Conservation (phyloP, 768 basidiomycete genomes). For the Agrocybe praecox region DNA sequence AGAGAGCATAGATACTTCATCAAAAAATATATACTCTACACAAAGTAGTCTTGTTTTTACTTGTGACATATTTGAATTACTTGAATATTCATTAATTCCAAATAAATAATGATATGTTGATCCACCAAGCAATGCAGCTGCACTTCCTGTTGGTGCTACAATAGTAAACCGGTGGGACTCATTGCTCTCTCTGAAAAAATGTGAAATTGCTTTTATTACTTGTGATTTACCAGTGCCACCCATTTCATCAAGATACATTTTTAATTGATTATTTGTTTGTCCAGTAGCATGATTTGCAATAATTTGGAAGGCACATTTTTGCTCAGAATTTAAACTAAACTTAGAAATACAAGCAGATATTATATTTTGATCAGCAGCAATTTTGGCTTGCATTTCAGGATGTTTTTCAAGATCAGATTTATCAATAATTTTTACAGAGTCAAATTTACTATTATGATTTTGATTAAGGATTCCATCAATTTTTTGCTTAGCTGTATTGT, state of each 20-base stretch:
- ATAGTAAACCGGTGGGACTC: conserved; percentile 19
- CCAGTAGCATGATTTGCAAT: conserved; percentile 27
- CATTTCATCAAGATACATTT: conserved; percentile 37
- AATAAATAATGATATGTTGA: conserved; percentile 34
- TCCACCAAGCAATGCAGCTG: conserved; percentile 24
- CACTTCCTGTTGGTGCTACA: conserved; percentile 15
- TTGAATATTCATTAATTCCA: conserved; percentile 10
- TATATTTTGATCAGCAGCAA: conserved; percentile 5
- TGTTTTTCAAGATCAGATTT: conserved; percentile 18
- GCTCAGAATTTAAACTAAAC: neutral
- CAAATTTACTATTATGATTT: neutral
- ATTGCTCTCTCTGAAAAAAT: conserved; percentile 21
- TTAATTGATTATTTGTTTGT: conserved; percentile 12
- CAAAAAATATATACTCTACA: conserved; percentile 41
- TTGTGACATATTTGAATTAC: neutral
- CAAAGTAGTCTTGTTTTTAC: conserved; percentile 20
- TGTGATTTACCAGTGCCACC: conserved; percentile 37
- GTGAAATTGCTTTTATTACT: conserved; percentile 27
- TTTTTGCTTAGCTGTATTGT: neutral
- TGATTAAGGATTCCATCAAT: too few species aligned
- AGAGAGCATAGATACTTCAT: conserved; percentile 46
- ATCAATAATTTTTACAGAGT: conserved; percentile 23
- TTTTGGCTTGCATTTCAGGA: too few species aligned
- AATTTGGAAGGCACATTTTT: conserved; percentile 27
- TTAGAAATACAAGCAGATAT: neutral